A percentile compares a stretch with the other conserved stretches of the same genome.
Evolutionary conservation across 2,329 filamentous ascomycete species (phyloP).

Genomic region (Xylariaceae sp.): DNA sequence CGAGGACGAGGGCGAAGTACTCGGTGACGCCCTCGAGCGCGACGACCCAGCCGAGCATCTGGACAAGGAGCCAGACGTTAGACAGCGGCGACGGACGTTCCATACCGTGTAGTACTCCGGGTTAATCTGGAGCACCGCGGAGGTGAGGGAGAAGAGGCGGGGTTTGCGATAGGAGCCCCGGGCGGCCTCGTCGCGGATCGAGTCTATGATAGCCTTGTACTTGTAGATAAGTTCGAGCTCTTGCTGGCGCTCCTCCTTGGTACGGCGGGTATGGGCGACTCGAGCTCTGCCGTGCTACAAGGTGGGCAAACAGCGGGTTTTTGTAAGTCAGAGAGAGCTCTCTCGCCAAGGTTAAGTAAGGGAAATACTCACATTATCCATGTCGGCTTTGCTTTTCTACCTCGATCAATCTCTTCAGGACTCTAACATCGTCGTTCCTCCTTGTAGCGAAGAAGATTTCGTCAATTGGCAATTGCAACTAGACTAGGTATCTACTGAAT

Average conservation of each 20-base stretch:
- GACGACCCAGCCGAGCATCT: conserved; percentile 39
- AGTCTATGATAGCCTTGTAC: conserved; percentile 66
- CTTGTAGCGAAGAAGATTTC: background rate
- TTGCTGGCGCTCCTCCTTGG: conserved; percentile 64
- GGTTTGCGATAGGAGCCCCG: conserved; percentile 37
- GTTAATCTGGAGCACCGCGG: conserved; percentile 69
- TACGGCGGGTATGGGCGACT: conserved; percentile 50
- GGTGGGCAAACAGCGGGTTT: conserved; percentile 1
- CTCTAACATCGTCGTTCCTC: background rate
- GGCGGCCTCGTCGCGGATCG: conserved; percentile 60
- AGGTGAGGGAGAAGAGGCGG: conserved; percentile 61
- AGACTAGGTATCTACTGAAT: too few species aligned
- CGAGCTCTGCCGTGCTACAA: conserved; percentile 77
- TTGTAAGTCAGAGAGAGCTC: background rate
- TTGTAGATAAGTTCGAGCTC: conserved; percentile 70
- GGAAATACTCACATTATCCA: conserved; percentile 27
- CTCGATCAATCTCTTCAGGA: background rate
- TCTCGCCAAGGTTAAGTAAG: background rate
- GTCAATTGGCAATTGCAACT: too few species aligned
- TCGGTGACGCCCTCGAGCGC: conserved; percentile 51
- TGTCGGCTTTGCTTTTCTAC: conserved; percentile 19
- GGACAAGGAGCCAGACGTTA: conserved; percentile 55
- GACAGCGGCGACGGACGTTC: conserved; percentile 75
- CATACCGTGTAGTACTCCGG: conserved; percentile 89
- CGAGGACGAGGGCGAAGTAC: conserved; percentile 47